Conservation (phyloP, 2,329 filamentous ascomycete species). For the Aspergillus proliferans region DNA sequence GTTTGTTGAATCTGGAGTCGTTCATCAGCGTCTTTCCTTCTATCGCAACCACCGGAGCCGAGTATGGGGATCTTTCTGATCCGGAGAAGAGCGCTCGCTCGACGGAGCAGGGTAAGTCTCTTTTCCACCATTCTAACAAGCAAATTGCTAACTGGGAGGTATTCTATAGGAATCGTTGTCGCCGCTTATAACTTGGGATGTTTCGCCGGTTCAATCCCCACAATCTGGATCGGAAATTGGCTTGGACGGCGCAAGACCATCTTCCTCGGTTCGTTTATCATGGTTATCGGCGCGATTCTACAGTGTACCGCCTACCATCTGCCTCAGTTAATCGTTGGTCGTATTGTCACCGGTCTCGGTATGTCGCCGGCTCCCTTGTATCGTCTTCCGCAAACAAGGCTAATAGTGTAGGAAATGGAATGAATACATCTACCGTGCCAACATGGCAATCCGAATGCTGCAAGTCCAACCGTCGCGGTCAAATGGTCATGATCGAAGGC, state of each 20-base stretch:
- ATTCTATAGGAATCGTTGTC: conserved; percentile 30
- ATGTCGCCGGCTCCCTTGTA: neutral
- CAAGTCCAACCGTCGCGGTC: conserved; percentile 45
- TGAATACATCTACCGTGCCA: conserved; percentile 49
- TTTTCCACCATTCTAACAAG: neutral
- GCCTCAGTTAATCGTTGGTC: conserved; percentile 46
- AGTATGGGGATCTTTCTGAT: conserved; percentile 10
- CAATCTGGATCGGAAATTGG: conserved; percentile 47
- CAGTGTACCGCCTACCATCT: conserved; percentile 44
- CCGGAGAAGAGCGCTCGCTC: conserved; percentile 22
- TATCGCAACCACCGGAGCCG: conserved; percentile 25
- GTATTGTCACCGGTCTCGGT: conserved; percentile 48
- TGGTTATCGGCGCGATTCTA: conserved; percentile 45
- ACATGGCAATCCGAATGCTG: conserved; percentile 49
- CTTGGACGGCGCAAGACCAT: conserved; percentile 48
- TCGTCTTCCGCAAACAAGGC: neutral
- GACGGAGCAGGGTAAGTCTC: conserved; percentile 28
- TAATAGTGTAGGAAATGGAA: conserved; percentile 33
- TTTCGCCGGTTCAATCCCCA: conserved; percentile 45
- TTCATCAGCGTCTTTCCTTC: conserved; percentile 39
- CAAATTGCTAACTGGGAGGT: no score
- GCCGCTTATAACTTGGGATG: conserved; percentile 46
- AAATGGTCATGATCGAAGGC: conserved; percentile 50
- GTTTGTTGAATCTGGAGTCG: conserved; percentile 36
- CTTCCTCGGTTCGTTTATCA: conserved; percentile 44